Evolutionary conservation across 164 flowering plant genomes (phyloP), one percentile per base, ranked within the genome.

Genomic region (Liriodendron chinense): DNA sequence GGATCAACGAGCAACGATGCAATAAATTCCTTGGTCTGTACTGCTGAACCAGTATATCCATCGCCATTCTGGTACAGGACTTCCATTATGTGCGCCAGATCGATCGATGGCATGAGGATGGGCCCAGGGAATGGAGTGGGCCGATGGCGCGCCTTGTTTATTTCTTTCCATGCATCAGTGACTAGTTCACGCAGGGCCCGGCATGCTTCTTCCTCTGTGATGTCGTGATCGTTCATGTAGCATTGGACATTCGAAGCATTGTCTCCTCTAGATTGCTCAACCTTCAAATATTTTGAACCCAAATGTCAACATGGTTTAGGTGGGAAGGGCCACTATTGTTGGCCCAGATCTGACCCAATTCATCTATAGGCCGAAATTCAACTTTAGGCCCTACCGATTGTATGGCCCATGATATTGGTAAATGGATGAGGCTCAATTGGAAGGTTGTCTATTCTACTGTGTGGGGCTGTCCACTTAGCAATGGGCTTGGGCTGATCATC

Each of bases 241-340:
- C 62, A 26, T 26, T 50, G 48, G 23, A 72, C n/a, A 26, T 6
- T 26, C 7, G 57, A 26, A 0, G 65, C 65, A 25, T 22, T 47
- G 21, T 72, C 64, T 2, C 20, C 74, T 72, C 74, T 50, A 9
- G 57, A 21, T 23, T 57, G 47, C 22, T 72, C 74, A 34, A 34
- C 48, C 74, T 72, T 14, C 65, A 28, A 18, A n/a, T 56, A 20
- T 3, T 34, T 47, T 7, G 59, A 53, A 53, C 59, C 13, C 2
- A 53, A 53, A 53, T 20, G 25, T 21, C 9, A 64, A 64, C 20
- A 7, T 5, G 24, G 9, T 21, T 7, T 12, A 24, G 34, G 18
- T 23, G 3, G 24, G 34, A 24, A n/a, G n/a, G n/a, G n/a, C n/a
- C n/a, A n/a, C n/a, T n/a, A n/a, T n/a, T n/a, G n/a, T n/a, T n/a